phyloP scores from a whole-genome alignment of 2,329 filamentous ascomycete genomes.

The Neonectria ditissima region DNA sequence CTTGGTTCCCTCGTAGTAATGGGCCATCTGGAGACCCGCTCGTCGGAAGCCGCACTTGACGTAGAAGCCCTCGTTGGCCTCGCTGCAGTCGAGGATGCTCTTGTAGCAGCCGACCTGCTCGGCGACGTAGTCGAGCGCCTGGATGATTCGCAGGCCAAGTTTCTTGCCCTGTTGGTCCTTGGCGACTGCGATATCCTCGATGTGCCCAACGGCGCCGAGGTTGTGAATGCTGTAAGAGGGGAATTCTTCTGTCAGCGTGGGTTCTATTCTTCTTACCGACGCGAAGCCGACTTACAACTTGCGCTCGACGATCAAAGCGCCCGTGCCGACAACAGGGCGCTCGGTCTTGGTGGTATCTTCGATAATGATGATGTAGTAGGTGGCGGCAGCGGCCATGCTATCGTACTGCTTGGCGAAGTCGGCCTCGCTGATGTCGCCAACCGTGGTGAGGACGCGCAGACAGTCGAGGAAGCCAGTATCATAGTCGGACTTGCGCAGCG shows the following conservation, averaged over 20 bases:
- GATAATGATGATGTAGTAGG: conserved; percentile 89
- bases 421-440: conserved; percentile 84
- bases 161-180: conserved; percentile 98
- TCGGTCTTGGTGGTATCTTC: conserved; percentile 72
- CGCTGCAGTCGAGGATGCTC: conserved; percentile 96
- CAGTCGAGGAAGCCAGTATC: conserved; percentile 88
- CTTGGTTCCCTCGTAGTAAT: conserved; percentile 80
- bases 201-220: conserved; percentile 88
- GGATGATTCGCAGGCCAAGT: conserved; percentile 90
- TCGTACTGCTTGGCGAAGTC: conserved; percentile 84
- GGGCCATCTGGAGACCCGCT: conserved; percentile 95
- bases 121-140: conserved; percentile 90
- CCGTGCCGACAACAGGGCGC: conserved; percentile 84
- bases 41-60: conserved; percentile 96
- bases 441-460: conserved; percentile 89
- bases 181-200: conserved; percentile 96
- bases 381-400: conserved; percentile 79
- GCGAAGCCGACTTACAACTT: conserved; percentile 77
- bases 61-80: conserved; percentile 97
- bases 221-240: conserved; percentile 73
- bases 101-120: conserved; percentile 95
- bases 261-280: background rate
- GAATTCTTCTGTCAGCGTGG: conserved; percentile 21
- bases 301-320: conserved; percentile 89
- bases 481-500: conserved; percentile 83